Percentiles rank a stretch among this genome's conserved stretches.
Evolutionary conservation across 2,329 filamentous ascomycete species (phyloP).

Genomic region (Podosphaera xanthii): DNA sequence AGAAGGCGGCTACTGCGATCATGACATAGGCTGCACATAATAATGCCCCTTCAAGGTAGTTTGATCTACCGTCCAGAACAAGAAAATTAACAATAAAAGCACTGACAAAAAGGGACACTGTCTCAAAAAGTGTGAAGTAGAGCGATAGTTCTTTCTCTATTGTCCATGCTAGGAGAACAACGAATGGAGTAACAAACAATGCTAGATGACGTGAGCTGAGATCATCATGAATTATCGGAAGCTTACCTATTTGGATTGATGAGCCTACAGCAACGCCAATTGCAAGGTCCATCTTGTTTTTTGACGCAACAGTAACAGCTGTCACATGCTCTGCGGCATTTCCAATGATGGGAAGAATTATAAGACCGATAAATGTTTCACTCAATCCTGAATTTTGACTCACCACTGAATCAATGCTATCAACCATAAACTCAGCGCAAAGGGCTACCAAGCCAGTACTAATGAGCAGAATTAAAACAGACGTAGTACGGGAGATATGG

Average conservation of each 20-base stretch:
- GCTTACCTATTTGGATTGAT: conserved; percentile 41
- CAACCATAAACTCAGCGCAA: conserved; percentile 49
- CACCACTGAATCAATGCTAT: conserved; percentile 41
- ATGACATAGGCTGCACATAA: conserved; percentile 45
- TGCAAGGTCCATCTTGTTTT: conserved; percentile 56
- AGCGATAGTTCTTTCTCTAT: conserved; percentile 48
- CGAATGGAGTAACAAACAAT: conserved; percentile 44
- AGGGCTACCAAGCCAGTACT: conserved; percentile 42
- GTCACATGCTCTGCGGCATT: conserved; percentile 55
- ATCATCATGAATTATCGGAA: background rate
- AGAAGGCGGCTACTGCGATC: conserved; percentile 42
- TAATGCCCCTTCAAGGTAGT: conserved; percentile 62
- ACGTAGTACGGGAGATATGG: conserved; percentile 29
- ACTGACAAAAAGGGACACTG: conserved; percentile 62
- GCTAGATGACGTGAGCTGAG: conserved; percentile 15
- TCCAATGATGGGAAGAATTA: conserved; percentile 49
- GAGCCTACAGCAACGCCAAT: conserved; percentile 50
- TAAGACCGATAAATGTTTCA: conserved; percentile 48
- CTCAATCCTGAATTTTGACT: conserved; percentile 27
- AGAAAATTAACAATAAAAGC: conserved; percentile 76
- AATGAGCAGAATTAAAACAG: conserved; percentile 37
- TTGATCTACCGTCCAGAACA: conserved; percentile 64
- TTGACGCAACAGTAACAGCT: conserved; percentile 44
- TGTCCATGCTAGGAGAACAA: conserved; percentile 51
- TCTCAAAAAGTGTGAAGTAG: conserved; percentile 78